Evolutionary conservation across 129 eudicot genomes (phyloP).

Genomic region (Erigeron canadensis): DNA sequence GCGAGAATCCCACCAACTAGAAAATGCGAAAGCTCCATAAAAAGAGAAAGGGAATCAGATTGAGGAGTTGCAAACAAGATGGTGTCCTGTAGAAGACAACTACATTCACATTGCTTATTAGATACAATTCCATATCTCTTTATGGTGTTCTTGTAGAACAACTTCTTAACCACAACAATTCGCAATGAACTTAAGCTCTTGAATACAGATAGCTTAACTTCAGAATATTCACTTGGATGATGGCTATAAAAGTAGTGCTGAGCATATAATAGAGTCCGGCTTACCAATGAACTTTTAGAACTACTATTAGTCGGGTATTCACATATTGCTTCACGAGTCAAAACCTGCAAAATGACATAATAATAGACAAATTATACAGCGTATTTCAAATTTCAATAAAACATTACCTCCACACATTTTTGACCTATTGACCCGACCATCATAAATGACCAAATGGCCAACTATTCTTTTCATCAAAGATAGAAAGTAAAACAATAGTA

Average conservation of each 20-base stretch:
- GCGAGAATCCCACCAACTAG: conserved; percentile 55
- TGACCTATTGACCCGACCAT: too few relatives aligned
- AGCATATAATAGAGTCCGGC: conserved; percentile 77
- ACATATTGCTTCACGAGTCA: conserved; percentile 66
- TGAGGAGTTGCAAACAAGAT: conserved; percentile 53
- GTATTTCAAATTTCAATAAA: neutral
- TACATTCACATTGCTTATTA: conserved; percentile 52
- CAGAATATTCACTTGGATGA: conserved; percentile 48
- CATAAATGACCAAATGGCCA: too few relatives aligned
- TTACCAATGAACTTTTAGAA: conserved; percentile 49
- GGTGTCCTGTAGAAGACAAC: conserved; percentile 59
- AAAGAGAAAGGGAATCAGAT: conserved; percentile 65
- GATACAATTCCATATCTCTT: conserved; percentile 42
- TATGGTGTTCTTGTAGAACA: conserved; percentile 57
- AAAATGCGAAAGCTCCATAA: conserved; percentile 65
- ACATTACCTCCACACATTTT: neutral
- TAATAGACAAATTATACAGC: neutral
- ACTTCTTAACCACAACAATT: conserved; percentile 61
- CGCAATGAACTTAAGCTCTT: conserved; percentile 28
- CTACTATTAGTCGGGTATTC: conserved; percentile 49
- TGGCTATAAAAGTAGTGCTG: conserved; percentile 58
- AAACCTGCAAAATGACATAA: conserved; percentile 47
- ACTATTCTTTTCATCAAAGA: too few relatives aligned
- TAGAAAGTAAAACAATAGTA: too few relatives aligned
- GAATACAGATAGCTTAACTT: conserved; percentile 51